phyloP scores from a whole-genome alignment of 176 grass and related monocot species.

The Raddia distichophylla region DNA sequence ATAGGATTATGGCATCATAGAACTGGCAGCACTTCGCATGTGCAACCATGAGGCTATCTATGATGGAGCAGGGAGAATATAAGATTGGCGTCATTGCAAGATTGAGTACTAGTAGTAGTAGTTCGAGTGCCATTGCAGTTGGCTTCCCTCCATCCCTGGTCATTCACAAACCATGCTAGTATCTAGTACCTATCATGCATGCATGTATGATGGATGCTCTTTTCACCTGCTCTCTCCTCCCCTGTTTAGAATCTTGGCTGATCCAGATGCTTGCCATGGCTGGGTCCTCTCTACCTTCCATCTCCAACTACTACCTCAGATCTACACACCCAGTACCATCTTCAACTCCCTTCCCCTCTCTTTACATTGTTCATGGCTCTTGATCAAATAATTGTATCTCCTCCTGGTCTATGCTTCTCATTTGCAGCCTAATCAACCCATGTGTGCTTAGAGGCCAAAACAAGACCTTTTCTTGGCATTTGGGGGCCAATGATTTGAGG shows the following conservation, averaged over 20 bases:
- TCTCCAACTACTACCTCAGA: conserved; percentile 28
- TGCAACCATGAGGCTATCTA: conserved; percentile 29
- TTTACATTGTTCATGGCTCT: neutral
- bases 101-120: neutral
- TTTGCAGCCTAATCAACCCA: conserved; percentile 28
- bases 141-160: conserved; percentile 15
- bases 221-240: conserved; percentile 17
- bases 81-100: conserved; percentile 29
- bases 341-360: neutral
- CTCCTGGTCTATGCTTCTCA: conserved; percentile 13
- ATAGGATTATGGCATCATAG: neutral
- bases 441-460: conserved; percentile 34
- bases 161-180: conserved; percentile 32
- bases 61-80: neutral
- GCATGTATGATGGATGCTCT: neutral
- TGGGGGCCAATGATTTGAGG: conserved; percentile 47
- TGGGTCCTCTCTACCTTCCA: conserved; percentile 34
- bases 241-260: conserved; percentile 40
- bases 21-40: conserved; percentile 11
- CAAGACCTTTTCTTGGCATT: neutral
- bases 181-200: conserved; percentile 12
- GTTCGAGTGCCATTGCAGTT: conserved; percentile 30
- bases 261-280: conserved; percentile 1
- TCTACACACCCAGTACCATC: conserved; percentile 28
- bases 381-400: neutral